Conservation (phyloP, 345 rosid genomes). For the Alliaria petiolata region DNA sequence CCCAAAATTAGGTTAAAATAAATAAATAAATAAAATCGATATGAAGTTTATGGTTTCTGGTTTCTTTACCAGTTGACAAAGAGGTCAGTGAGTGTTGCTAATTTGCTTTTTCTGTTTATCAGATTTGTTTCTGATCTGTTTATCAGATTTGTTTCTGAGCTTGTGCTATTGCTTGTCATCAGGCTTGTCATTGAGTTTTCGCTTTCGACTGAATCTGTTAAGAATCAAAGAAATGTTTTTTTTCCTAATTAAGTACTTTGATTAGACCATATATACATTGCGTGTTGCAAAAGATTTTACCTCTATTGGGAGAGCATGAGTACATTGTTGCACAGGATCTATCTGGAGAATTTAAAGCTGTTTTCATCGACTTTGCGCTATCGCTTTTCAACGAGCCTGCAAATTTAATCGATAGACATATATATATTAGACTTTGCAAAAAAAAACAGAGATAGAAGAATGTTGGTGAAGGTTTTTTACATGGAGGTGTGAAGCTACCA, state of each 20-base stretch:
- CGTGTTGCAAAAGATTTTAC: background rate
- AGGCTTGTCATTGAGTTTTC: slow-evolving; percentile 13
- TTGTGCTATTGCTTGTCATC: background rate
- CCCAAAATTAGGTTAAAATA: no score
- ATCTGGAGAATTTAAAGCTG: slow-evolving; percentile 11
- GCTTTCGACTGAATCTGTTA: slow-evolving; percentile 11
- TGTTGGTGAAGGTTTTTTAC: slow-evolving; percentile 5
- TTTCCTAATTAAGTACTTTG: background rate
- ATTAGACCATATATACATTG: background rate
- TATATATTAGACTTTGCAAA: no score
- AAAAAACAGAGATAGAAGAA: background rate
- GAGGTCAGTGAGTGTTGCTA: slow-evolving; percentile 12
- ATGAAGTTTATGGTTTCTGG: background rate
- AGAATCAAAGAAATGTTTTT: background rate
- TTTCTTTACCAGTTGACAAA: slow-evolving; percentile 24
- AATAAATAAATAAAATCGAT: no score
- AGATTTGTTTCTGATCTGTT: no score
- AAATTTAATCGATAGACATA: no score
- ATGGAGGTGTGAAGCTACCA: slow-evolving; percentile 28
- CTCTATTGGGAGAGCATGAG: slow-evolving; percentile 11
- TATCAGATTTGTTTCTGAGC: background rate
- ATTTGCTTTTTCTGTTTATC: slow-evolving; percentile 1
- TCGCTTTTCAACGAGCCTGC: slow-evolving; percentile 28
- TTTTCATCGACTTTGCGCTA: slow-evolving; percentile 14
- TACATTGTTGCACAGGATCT: background rate